Percentiles rank a stretch among this genome's conserved stretches.
phyloP scores from a whole-genome alignment of 164 flowering plant species.

The Magnolia officinalis region DNA sequence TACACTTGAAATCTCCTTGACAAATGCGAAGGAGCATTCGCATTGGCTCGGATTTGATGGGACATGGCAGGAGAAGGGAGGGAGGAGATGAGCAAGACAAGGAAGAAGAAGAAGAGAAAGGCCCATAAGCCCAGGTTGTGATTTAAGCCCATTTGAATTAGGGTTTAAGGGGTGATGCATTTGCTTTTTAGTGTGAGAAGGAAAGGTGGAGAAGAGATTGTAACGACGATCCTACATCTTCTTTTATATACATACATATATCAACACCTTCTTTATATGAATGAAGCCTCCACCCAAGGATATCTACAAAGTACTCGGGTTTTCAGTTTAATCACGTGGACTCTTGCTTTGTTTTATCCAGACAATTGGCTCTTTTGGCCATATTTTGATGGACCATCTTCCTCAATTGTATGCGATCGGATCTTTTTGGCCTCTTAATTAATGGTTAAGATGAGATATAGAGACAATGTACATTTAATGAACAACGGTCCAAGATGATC shows the following conservation, averaged over 20 bases:
- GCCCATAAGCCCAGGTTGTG: slow-evolving; percentile 7
- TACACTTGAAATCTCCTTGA: slow-evolving; percentile 16
- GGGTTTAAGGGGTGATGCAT: slow-evolving; percentile 13
- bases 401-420: too few relatives aligned
- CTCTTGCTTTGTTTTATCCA: not conserved
- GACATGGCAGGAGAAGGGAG: not conserved
- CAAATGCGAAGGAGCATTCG: not conserved
- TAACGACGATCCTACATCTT: slow-evolving; percentile 6
- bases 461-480: not conserved
- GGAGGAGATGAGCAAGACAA: slow-evolving; percentile 2
- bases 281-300: not conserved
- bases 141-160: slow-evolving; percentile 28
- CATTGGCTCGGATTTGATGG: not conserved
- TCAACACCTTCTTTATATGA: not conserved
- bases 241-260: not conserved
- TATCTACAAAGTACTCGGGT: not conserved
- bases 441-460: too few relatives aligned
- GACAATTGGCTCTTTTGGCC: not conserved
- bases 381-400: too few relatives aligned
- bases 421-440: too few relatives aligned
- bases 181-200: slow-evolving; percentile 2
- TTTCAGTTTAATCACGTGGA: not conserved
- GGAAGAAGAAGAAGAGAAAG: slow-evolving; percentile 12
- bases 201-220: not conserved
- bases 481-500: not conserved